Percentiles rank a stretch among this genome's conserved stretches.
Evolutionary conservation across 2,329 filamentous ascomycete species (phyloP).

Genomic region (Stagonosporopsis chrysanthemi): DNA sequence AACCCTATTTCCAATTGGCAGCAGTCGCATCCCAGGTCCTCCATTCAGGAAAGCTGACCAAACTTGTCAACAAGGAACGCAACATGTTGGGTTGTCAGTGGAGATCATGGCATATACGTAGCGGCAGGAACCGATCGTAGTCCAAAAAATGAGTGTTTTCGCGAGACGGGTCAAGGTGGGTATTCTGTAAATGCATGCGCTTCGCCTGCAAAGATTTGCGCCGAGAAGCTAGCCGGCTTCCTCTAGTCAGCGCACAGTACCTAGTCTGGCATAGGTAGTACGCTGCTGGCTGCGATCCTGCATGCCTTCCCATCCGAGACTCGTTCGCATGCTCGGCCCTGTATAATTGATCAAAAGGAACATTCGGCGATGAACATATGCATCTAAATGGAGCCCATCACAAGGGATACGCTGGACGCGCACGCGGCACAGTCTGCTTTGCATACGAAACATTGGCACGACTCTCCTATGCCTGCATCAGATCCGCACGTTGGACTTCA

Average conservation of each 20-base stretch:
- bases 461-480: not conserved
- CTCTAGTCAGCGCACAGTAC: not conserved
- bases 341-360: constrained; percentile 1
- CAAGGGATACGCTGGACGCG: not conserved
- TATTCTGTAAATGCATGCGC: constrained; percentile 6
- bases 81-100: not conserved
- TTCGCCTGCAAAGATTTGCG: constrained; percentile 13
- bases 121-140: constrained; percentile 9
- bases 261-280: not conserved
- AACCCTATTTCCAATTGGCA: not conserved
- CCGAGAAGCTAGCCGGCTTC: constrained; percentile 6
- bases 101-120: not conserved
- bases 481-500: not conserved
- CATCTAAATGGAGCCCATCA: not conserved
- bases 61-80: not conserved
- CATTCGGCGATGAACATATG: not conserved
- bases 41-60: too few species aligned
- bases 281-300: constrained; percentile 8
- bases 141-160: constrained; percentile 8
- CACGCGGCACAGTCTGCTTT: constrained; percentile 1
- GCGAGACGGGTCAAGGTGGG: constrained; percentile 7
- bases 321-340: constrained; percentile 23
- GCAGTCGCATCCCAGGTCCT: not conserved
- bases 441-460: not conserved
- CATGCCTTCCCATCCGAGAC: constrained; percentile 11